Conservation (phyloP, 139 green algal species). For the Micractinium conductrix region DNA sequence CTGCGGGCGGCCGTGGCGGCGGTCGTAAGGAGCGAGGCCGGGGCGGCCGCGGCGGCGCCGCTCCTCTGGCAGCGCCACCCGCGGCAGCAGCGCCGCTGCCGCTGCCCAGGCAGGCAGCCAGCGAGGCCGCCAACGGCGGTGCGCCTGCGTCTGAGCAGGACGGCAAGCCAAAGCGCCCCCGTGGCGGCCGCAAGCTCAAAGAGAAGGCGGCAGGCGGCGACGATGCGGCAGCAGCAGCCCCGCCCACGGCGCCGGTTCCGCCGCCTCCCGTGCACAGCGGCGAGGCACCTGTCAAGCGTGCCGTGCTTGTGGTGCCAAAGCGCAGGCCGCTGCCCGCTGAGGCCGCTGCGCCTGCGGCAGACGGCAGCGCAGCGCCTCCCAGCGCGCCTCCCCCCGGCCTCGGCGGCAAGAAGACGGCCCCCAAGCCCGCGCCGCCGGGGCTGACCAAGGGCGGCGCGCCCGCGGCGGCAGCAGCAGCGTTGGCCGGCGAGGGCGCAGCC, state of each 20-base stretch:
- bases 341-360: neutral
- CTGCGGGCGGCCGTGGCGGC: neutral
- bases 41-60: neutral
- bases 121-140: neutral
- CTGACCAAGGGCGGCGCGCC: neutral
- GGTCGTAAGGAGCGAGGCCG: neutral
- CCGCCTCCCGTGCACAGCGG: neutral
- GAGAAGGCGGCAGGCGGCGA: neutral
- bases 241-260: neutral
- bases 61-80: neutral
- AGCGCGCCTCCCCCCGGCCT: neutral
- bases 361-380: neutral
- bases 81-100: neutral
- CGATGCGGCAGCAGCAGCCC: neutral
- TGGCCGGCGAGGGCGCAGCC: neutral
- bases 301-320: slow-evolving; percentile 11
- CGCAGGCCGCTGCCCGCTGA: neutral
- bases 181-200: slow-evolving; percentile 18
- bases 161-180: slow-evolving; percentile 5
- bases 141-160: neutral
- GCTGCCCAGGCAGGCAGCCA: neutral
- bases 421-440: neutral
- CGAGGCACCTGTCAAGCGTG: neutral
- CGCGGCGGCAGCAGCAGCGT: neutral
- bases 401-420: neutral